Conservation (phyloP, 2,329 filamentous ascomycete species). For the Thelonectria discophora region DNA sequence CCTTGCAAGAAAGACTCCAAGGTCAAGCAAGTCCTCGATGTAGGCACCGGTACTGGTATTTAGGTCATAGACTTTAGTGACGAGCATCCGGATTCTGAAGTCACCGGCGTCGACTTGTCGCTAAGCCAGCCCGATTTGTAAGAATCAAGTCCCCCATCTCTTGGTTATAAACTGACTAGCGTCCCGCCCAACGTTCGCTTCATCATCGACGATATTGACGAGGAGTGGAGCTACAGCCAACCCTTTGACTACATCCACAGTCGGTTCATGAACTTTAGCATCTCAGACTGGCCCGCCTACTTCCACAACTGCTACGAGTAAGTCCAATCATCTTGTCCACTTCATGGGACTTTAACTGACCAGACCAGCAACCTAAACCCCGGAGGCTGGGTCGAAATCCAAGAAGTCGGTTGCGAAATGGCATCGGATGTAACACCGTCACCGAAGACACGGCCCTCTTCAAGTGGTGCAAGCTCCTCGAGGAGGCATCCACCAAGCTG, state of each 20-base stretch:
- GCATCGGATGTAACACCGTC: conserved; percentile 33
- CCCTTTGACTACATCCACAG: conserved; percentile 20
- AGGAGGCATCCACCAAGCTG: conserved; percentile 31
- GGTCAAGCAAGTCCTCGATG: conserved; percentile 6
- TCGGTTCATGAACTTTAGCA: conserved; percentile 15
- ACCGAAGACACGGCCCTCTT: conserved; percentile 22
- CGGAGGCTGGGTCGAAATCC: conserved; percentile 32
- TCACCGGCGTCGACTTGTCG: conserved; percentile 5
- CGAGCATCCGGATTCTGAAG: conserved; percentile 13
- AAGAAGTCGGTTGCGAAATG: conserved; percentile 27
- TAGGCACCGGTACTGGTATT: conserved; percentile 8
- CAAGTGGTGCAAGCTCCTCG: conserved; percentile 26
- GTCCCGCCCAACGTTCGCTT: conserved; percentile 20
- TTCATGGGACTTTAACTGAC: background rate
- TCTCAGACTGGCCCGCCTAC: conserved; percentile 6
- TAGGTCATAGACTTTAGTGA: conserved; percentile 15
- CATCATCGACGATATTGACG: conserved; percentile 20
- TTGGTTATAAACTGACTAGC: background rate
- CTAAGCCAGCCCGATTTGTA: conserved; percentile 10
- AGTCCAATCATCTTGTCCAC: background rate
- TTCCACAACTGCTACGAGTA: conserved; percentile 9
- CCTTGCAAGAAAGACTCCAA: background rate
- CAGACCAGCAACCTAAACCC: conserved; percentile 26
- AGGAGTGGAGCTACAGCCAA: conserved; percentile 12
- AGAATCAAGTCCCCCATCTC: background rate